Base-by-base conservation (phyloP, 257 asterid genomes). In the Lithospermum erythrorhizon region DNA sequence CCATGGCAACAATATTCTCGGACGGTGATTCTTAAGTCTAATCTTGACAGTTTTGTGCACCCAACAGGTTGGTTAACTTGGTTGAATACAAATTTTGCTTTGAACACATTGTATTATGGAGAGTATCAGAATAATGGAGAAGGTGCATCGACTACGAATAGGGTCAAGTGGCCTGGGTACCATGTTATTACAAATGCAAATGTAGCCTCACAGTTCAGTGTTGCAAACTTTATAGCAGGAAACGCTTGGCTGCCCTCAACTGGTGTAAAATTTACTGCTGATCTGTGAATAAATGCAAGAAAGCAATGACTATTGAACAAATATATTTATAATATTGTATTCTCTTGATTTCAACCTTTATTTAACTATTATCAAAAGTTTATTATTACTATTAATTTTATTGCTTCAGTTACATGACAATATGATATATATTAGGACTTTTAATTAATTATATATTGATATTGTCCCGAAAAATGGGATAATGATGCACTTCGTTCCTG, bases 221-320 rank as follows among this genome's bases (percentile, higher is more conserved):
- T 61, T 45, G 32, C 20, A 14, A 61, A 18, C 20, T 37, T 61
- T 21, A 61, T 61, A 9, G 65, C 65, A 6, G 65, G 65, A 4
- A 21, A 24, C 41, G n/a, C 65, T 6, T 61, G 65, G 65, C 47
- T 61, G 65, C 65, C 65, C 5, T 49, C 65, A 14, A 61, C 65
- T 17, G 57, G 56, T 18, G 65, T 61, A n/a, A 53, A 29, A 21
- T 61, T 61, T 53, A 61, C 65, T 4, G 32, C 41, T 10, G 65
- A 57, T 0, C 37, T 61, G 19, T 61, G 56, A 61, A 19, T n/a
- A n/a, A 1, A 41, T 41, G 2, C 18, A 13, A 1, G 15, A 37
- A 9, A 37, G n/a, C n/a, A n/a, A n/a, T n/a, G n/a, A n/a, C n/a
- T n/a, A n/a, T n/a, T n/a, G n/a, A n/a, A n/a, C n/a, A n/a, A n/a